A percentile compares a stretch with the other conserved stretches of the same genome.
Evolutionary conservation across 257 asterid species (phyloP).

Genomic region (Osmanthus fragrans): DNA sequence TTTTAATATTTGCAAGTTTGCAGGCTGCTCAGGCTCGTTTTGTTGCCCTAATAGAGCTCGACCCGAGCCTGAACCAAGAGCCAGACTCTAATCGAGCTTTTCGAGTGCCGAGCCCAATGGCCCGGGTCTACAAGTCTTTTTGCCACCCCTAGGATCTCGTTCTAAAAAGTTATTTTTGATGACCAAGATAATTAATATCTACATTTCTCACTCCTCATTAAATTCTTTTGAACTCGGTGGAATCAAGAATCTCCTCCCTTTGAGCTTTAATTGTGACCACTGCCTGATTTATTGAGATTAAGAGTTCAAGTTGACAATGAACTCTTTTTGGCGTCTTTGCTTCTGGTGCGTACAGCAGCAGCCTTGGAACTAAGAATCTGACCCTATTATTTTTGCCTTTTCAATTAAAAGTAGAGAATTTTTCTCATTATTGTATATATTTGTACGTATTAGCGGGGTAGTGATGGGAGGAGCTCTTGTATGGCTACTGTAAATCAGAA

Average conservation of each 20-base stretch:
- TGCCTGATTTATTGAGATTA: background rate
- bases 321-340: background rate
- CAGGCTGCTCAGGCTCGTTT: no score
- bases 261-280: background rate
- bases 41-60: no score
- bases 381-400: background rate
- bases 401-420: background rate
- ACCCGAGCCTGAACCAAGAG: no score
- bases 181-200: no score
- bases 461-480: conserved; percentile 10
- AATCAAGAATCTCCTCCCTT: background rate
- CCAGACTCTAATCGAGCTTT: no score
- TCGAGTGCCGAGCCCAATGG: no score
- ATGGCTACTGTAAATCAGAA: conserved; percentile 53
- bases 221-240: no score
- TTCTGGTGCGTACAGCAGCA: background rate
- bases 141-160: no score
- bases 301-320: background rate
- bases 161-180: no score
- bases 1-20: no score
- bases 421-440: background rate
- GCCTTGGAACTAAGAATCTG: background rate
- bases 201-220: no score
- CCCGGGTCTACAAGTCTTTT: no score
- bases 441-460: background rate